Evolutionary conservation across 2,329 filamentous ascomycete species (phyloP), one percentile per base, ranked within the genome.

Genomic region (Paracamarosporium sp.): DNA sequence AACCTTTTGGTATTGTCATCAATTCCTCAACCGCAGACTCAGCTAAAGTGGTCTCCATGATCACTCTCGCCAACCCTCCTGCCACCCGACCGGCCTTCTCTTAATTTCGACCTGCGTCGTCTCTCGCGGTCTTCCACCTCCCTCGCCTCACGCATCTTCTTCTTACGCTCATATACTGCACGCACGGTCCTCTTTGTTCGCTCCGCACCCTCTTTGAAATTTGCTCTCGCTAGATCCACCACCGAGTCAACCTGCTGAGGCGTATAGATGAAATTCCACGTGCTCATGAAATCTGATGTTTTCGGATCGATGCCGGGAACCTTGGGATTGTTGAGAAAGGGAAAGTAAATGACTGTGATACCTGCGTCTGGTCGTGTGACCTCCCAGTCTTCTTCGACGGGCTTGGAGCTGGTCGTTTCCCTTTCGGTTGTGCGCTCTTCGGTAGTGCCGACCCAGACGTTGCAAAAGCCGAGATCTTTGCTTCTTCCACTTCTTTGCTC

Each of bases 191-290:
- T 83, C 62, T 86, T 88, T 20, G 95, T 91, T 76, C 91, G 88
- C 55, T 91, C 90, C 48, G 86, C 86, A 0, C 94, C 93, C 73
- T 96, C 92, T 5, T 86, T 83, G 66, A 92, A 99, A 76, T 99
- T 99, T 11, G 92, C 92, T 54, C 87, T 84, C 1, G 95, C 93
- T 27, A 99, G 83, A 5, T 85, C 83, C 2, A 97, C 90, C 0
- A 96, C 92, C 25, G 86, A 86, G 66, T 98, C 93, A 51, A 99
- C 88, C 75, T 99, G 90, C 56, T 95, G 89, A 0, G 93, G 89
- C 1, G 91, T 96, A 76, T 98, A 99, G 28, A 97, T 88, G 73
- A 98, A 98, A 73, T 99, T 99, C 95, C 95, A 99, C 0, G 95
- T 99, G 65, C 88, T 92, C 81, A 98, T 87, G 77, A 93, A 98